A percentile compares a stretch with the other conserved stretches of the same genome.
phyloP scores from a whole-genome alignment of 352 stramenopile genomes.

The Pythium monospermum region DNA sequence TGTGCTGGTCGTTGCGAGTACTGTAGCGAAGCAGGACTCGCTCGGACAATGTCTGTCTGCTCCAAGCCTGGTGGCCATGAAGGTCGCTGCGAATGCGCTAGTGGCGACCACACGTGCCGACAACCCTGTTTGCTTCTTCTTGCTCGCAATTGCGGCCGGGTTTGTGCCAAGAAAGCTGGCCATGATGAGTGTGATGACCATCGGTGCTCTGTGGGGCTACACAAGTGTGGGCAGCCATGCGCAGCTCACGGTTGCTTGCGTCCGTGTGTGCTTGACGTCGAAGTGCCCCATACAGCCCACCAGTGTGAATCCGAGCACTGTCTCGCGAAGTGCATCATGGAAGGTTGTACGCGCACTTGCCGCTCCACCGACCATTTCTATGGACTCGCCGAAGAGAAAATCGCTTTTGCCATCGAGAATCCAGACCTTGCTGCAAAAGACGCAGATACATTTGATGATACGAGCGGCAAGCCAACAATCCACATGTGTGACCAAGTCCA shows the following conservation, averaged over 20 bases:
- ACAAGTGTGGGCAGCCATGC: conserved; percentile 55
- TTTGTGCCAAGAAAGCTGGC: conserved; percentile 37
- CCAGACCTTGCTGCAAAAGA: conserved; percentile 24
- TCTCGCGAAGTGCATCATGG: conserved; percentile 52
- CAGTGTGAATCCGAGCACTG: conserved; percentile 60
- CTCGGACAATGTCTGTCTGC: conserved; percentile 33
- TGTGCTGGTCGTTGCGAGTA: conserved; percentile 47
- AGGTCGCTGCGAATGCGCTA: conserved; percentile 54
- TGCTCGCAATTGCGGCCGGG: conserved; percentile 48
- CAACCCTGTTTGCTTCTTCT: conserved; percentile 30
- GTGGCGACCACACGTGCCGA: conserved; percentile 64
- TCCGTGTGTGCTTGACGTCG: conserved; percentile 47
- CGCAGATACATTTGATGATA: conserved; percentile 32
- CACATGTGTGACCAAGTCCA: conserved; percentile 64
- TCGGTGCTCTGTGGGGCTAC: conserved; percentile 46
- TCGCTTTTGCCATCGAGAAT: conserved; percentile 50
- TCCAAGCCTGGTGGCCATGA: conserved; percentile 54
- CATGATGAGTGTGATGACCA: conserved; percentile 35
- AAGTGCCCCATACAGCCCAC: conserved; percentile 44
- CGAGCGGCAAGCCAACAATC: conserved; percentile 31
- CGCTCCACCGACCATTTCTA: conserved; percentile 61
- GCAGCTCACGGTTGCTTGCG: conserved; percentile 34
- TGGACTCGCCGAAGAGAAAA: conserved; percentile 34
- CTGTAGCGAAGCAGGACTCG: conserved; percentile 28
- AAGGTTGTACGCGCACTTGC: conserved; percentile 51